Conservation (phyloP, 768 basidiomycete genomes). For the Auriscalpium vulgare region DNA sequence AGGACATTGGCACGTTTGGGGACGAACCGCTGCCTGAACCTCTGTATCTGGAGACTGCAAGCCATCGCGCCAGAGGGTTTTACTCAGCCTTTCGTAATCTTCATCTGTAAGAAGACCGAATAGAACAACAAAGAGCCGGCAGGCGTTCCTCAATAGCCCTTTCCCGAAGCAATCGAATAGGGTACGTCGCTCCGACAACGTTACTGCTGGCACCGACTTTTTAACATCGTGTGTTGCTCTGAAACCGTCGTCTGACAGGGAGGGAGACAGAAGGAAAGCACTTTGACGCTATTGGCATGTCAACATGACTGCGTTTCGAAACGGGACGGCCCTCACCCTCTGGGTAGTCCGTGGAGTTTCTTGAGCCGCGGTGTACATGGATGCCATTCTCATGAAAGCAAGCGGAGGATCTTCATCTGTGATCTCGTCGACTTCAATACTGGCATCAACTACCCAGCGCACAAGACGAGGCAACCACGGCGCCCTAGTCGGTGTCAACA, state of each 20-base stretch:
- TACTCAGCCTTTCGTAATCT: conserved; percentile 45
- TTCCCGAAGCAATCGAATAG: conserved; percentile 9
- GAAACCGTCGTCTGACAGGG: background rate
- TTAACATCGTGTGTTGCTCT: background rate
- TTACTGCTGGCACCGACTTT: conserved; percentile 14
- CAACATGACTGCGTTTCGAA: background rate
- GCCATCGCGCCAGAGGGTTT: conserved; percentile 50
- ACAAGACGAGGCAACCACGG: conserved; percentile 38
- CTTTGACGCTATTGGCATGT: conserved; percentile 6
- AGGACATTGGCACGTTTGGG: background rate
- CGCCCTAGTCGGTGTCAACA: conserved; percentile 23
- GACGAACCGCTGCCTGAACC: conserved; percentile 42
- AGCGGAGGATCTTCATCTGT: background rate
- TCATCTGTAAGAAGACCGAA: conserved; percentile 42
- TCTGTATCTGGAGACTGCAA: conserved; percentile 31
- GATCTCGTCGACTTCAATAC: background rate
- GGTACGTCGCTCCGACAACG: conserved; percentile 6
- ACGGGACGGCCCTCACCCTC: background rate
- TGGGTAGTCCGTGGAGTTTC: conserved; percentile 3
- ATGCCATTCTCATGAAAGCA: background rate
- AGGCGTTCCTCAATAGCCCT: conserved; percentile 23
- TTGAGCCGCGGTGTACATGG: conserved; percentile 5
- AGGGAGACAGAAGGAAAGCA: background rate
- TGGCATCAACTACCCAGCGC: conserved; percentile 34
- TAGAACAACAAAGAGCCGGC: conserved; percentile 58